phyloP scores from a whole-genome alignment of 1,284 basidiomycete species.

The Trametes polyzona region DNA sequence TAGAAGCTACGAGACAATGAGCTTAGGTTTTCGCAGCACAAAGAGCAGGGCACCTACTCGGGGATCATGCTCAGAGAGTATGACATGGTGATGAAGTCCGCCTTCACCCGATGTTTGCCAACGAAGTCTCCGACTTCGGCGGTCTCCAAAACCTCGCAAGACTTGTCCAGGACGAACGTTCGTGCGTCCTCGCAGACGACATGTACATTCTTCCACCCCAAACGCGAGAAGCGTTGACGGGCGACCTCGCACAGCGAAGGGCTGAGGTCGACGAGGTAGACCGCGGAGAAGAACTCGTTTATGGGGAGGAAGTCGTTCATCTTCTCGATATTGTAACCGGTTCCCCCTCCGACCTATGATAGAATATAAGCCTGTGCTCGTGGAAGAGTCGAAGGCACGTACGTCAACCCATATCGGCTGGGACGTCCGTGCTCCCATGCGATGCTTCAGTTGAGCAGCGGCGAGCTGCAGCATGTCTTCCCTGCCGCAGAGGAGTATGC shows the following conservation, averaged over 20 bases:
- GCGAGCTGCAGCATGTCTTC: slow-evolving; percentile 29
- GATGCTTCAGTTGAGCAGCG: slow-evolving; percentile 24
- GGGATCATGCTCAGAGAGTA: slow-evolving; percentile 30
- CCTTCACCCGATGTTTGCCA: slow-evolving; percentile 16
- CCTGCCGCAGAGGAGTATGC: slow-evolving; percentile 20
- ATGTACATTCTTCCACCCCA: slow-evolving; percentile 27
- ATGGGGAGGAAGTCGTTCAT: slow-evolving; percentile 26
- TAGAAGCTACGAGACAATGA: slow-evolving; percentile 18
- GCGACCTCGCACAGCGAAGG: slow-evolving; percentile 26
- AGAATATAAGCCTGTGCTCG: background rate
- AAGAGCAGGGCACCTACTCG: slow-evolving; percentile 15
- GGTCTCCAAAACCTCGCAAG: background rate
- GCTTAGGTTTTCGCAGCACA: background rate
- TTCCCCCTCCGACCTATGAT: slow-evolving; percentile 24
- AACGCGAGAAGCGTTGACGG: slow-evolving; percentile 18
- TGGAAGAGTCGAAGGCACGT: background rate
- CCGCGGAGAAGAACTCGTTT: slow-evolving; percentile 23
- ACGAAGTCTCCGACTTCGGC: background rate
- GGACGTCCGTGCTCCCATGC: background rate
- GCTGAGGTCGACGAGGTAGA: slow-evolving; percentile 28
- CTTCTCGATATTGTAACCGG: slow-evolving; percentile 28
- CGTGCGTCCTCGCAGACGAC: slow-evolving; percentile 28
- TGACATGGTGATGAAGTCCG: slow-evolving; percentile 26
- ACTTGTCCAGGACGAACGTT: slow-evolving; percentile 18
- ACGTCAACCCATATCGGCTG: slow-evolving; percentile 29